phyloP scores from a whole-genome alignment of 1,139 yeast species.

The Blastobotrys elegans region DNA sequence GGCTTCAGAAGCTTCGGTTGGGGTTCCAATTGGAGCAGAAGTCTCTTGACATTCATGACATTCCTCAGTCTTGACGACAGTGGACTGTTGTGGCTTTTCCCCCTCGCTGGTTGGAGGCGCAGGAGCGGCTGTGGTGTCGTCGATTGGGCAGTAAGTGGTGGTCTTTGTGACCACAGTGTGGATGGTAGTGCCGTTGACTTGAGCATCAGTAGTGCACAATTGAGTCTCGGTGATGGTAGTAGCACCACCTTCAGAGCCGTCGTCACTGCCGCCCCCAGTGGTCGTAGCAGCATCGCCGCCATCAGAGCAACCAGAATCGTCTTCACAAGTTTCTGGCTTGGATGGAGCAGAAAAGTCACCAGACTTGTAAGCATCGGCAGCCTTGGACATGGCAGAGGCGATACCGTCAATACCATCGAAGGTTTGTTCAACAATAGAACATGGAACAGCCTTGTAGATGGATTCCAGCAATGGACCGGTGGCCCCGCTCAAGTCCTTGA shows the following conservation, averaged over 20 bases:
- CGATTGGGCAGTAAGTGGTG: slow-evolving; percentile 15
- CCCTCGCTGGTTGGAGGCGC: neutral
- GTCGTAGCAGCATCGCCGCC: slow-evolving; percentile 6
- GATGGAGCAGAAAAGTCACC: slow-evolving; percentile 3
- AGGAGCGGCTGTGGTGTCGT: neutral
- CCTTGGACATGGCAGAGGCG: slow-evolving; percentile 2
- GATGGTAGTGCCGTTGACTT: slow-evolving; percentile 8
- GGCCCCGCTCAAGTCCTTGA: slow-evolving; percentile 4
- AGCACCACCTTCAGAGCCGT: neutral
- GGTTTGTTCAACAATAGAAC: slow-evolving; percentile 7
- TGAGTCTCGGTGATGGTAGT: slow-evolving; percentile 11
- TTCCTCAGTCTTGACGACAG: neutral
- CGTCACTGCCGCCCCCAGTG: neutral
- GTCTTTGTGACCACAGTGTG: slow-evolving; percentile 6
- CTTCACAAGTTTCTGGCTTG: slow-evolving; percentile 11
- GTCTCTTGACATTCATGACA: slow-evolving; percentile 1
- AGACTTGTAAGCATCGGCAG: slow-evolving; percentile 3
- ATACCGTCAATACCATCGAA: slow-evolving; percentile 7
- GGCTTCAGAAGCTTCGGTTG: slow-evolving; percentile 1
- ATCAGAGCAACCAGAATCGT: neutral
- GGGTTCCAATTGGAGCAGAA: neutral
- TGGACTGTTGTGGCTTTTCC: neutral
- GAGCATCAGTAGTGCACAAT: slow-evolving; percentile 7
- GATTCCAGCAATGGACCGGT: slow-evolving; percentile 4
- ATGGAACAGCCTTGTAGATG: slow-evolving; percentile 6